phyloP scores from a whole-genome alignment of 2,329 filamentous ascomycete genomes.

The Gnomoniopsis smithogilvyi region DNA sequence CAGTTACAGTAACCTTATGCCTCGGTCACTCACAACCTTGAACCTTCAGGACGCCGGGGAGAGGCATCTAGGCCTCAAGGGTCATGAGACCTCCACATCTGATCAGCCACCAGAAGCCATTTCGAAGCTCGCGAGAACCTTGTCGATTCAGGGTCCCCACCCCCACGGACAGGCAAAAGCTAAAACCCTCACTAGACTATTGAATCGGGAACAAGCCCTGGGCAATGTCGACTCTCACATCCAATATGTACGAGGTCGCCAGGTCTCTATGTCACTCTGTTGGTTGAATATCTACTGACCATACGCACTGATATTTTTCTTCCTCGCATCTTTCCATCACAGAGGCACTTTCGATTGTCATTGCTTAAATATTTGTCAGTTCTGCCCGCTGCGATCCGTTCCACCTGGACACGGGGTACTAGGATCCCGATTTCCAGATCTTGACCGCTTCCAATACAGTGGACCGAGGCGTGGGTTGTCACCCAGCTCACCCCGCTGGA shows the following conservation, averaged over 20 bases:
- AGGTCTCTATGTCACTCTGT: too few species aligned
- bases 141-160: constrained; percentile 5
- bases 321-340: not conserved
- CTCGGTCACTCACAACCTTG: not conserved
- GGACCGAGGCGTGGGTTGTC: constrained; percentile 11
- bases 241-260: too few species aligned
- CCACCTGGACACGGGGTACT: not conserved
- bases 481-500: not conserved
- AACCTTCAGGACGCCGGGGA: not conserved
- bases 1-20: too few species aligned
- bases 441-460: constrained; percentile 16
- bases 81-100: constrained; percentile 1
- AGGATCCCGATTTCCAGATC: not conserved
- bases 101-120: constrained; percentile 10
- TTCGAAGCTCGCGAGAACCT: constrained; percentile 16
- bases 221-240: too few species aligned
- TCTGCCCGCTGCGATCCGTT: not conserved
- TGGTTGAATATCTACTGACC: too few species aligned
- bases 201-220: not conserved
- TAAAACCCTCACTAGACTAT: not conserved
- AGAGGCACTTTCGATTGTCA: not conserved
- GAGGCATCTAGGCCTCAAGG: too few species aligned
- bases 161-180: not conserved
- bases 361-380: not conserved
- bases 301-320: too few species aligned